phyloP scores from a whole-genome alignment of 1,284 basidiomycete species.

The Lentinus polychrous region DNA sequence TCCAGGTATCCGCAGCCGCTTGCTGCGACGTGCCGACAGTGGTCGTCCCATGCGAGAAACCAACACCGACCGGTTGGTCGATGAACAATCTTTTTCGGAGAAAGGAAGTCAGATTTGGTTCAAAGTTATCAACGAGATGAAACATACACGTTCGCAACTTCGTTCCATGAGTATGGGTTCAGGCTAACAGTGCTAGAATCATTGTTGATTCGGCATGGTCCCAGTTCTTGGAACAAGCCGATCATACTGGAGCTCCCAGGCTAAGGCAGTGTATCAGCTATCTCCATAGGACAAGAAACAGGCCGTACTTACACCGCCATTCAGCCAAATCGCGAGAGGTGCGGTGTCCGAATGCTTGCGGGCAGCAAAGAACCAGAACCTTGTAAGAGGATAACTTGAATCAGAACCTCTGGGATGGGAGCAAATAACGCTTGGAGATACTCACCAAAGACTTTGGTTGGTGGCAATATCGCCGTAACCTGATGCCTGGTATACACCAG shows the following conservation, averaged over 20 bases:
- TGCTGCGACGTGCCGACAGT: conserved; percentile 44
- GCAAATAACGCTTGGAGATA: conserved; percentile 5
- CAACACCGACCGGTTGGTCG: conserved; percentile 58
- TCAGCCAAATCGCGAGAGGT: conserved; percentile 58
- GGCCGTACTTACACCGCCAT: conserved; percentile 44
- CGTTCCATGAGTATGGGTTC: conserved; percentile 64
- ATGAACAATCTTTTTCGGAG: conserved; percentile 34
- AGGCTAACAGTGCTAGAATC: conserved; percentile 43
- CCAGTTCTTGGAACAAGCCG: conserved; percentile 59
- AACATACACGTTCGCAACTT: conserved; percentile 44
- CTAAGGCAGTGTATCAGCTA: conserved; percentile 20
- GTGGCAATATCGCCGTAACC: conserved; percentile 52
- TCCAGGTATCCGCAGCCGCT: conserved; percentile 54
- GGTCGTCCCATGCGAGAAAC: conserved; percentile 50
- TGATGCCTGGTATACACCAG: conserved; percentile 50
- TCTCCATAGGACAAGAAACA: neutral
- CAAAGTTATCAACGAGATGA: neutral
- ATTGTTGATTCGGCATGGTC: conserved; percentile 56
- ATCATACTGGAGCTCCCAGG: conserved; percentile 65
- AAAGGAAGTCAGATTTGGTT: neutral
- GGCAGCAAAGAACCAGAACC: conserved; percentile 67
- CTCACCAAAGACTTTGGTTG: conserved; percentile 50
- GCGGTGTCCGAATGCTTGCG: conserved; percentile 49
- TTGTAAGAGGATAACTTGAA: conserved; percentile 17
- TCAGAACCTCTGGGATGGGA: too few species aligned